Evolutionary conservation across 2,329 filamentous ascomycete genomes (phyloP).

Genomic region (Aspergillus flavus): DNA sequence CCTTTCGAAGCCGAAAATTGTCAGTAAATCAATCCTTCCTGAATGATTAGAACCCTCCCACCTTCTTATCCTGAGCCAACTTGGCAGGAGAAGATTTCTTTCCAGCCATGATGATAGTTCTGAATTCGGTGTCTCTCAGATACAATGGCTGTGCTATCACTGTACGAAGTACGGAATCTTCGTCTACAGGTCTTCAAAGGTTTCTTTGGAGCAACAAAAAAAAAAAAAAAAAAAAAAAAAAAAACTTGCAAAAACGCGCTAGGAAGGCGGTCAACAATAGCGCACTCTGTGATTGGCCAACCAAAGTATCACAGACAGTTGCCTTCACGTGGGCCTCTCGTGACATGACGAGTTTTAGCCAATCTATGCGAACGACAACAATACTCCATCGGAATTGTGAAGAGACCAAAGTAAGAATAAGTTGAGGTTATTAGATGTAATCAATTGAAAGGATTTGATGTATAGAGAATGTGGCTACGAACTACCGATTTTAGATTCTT

Average conservation of each 20-base stretch:
- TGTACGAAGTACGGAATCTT: neutral
- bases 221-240: conserved; percentile 28
- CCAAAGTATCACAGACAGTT: neutral
- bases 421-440: neutral
- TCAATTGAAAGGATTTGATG: neutral
- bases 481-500: neutral
- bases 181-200: neutral
- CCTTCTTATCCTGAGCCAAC: conserved; percentile 29
- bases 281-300: conserved; percentile 24
- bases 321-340: conserved; percentile 18
- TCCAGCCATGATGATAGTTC: conserved; percentile 30
- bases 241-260: conserved; percentile 24
- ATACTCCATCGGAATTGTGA: neutral
- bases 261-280: conserved; percentile 28
- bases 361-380: neutral
- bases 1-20: conserved; percentile 20
- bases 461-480: neutral
- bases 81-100: conserved; percentile 27
- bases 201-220: conserved; percentile 8
- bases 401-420: neutral
- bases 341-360: conserved; percentile 14
- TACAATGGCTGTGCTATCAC: neutral
- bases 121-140: conserved; percentile 6
- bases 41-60: neutral
- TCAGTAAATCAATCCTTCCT: neutral